phyloP scores from a whole-genome alignment of 23 red algal species.

The Pyropia yezoensis region DNA sequence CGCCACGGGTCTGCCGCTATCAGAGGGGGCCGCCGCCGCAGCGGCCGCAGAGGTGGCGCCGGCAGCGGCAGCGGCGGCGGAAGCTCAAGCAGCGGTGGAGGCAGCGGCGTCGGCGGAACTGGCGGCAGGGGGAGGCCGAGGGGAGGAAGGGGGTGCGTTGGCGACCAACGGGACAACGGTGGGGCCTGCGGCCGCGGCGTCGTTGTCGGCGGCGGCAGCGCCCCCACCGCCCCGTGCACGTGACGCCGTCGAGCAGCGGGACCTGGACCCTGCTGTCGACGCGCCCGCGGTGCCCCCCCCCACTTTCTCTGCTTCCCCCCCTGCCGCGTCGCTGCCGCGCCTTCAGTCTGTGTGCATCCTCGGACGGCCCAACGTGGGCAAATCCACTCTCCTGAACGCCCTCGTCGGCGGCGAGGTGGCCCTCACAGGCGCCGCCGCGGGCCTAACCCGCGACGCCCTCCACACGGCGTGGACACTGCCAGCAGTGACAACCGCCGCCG shows the following conservation, averaged over 20 bases:
- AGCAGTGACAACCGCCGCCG: neutral
- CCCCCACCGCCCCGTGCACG: neutral
- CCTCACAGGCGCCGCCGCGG: conserved; percentile 48
- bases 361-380: conserved; percentile 97
- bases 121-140: neutral
- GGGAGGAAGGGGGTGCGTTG: neutral
- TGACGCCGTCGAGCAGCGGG: conserved; percentile 9
- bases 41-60: neutral
- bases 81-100: neutral
- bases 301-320: neutral
- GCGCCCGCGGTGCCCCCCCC: neutral
- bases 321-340: conserved; percentile 12
- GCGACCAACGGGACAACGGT: neutral
- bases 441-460: conserved; percentile 89
- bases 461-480: conserved; percentile 40
- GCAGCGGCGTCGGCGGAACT: neutral
- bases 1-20: neutral
- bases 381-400: conserved; percentile 72
- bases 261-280: conserved; percentile 27
- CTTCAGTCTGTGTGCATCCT: conserved; percentile 58
- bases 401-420: conserved; percentile 65
- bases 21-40: neutral
- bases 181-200: neutral
- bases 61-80: neutral
- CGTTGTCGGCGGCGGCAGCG: neutral